These are phyloP conservation scores for Pythium rhizo-oryzae DNA, from an alignment of 352 stramenopile species.

Conservation along the genomic window DNA sequence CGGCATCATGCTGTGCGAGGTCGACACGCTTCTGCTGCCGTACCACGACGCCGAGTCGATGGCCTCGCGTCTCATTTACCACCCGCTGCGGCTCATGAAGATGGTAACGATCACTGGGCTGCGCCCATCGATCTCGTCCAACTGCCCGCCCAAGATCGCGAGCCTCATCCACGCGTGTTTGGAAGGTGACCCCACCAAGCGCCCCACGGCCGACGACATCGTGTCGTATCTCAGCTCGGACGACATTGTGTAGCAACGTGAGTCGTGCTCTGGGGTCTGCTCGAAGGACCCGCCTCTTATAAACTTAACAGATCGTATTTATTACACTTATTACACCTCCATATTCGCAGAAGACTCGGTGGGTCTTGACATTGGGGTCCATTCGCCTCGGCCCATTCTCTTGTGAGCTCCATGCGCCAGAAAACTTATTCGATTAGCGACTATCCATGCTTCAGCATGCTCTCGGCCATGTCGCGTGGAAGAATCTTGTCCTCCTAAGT, in stretches of 20 bases:
- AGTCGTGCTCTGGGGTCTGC: not conserved
- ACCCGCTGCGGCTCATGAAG: conserved; percentile 60
- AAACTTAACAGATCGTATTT: conserved; percentile 1
- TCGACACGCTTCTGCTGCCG: conserved; percentile 71
- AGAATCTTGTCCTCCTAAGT: not conserved
- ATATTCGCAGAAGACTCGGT: not conserved
- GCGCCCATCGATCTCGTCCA: conserved; percentile 51
- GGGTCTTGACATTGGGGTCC: not conserved
- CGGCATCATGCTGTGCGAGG: conserved; percentile 65
- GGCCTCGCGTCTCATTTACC: conserved; percentile 45
- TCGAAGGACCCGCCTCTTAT: not conserved
- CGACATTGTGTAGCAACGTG: conserved; percentile 19
- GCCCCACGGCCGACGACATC: conserved; percentile 56
- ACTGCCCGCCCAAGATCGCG: conserved; percentile 61
- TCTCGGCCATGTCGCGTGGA: not conserved
- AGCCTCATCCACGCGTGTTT: conserved; percentile 62
- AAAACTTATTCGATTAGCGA: no score
- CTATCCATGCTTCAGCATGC: no score
- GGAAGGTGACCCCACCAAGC: conserved; percentile 48
- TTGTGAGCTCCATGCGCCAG: not conserved
- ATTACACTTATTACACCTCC: not conserved
- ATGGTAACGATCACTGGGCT: conserved; percentile 53
- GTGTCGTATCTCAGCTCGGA: conserved; percentile 18
- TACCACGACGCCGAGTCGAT: conserved; percentile 61
- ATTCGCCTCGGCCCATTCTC: not conserved